Evolutionary conservation across 768 basidiomycete species (phyloP).

Genomic region (Collybia sordida): DNA sequence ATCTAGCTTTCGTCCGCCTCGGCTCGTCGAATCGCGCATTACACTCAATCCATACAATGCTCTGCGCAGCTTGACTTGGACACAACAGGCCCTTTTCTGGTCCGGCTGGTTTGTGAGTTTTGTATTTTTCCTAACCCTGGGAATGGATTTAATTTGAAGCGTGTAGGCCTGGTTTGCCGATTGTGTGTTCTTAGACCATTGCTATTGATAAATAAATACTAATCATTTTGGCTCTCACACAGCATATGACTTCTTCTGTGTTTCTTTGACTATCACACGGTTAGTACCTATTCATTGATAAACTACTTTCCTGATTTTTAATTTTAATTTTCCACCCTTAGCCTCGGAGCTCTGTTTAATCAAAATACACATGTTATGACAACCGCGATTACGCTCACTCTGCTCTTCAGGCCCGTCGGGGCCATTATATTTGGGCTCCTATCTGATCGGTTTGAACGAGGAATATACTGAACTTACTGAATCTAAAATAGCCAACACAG

Average conservation of each 20-base stretch:
- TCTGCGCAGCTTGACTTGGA: constrained; percentile 23
- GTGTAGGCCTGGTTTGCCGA: constrained; percentile 8
- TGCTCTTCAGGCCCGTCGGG: constrained; percentile 64
- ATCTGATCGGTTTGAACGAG: constrained; percentile 22
- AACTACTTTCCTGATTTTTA: neutral
- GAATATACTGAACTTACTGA: neutral
- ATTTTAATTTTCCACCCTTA: neutral
- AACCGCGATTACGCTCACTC: constrained; percentile 65
- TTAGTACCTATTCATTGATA: neutral
- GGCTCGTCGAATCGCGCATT: neutral
- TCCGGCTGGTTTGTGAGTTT: constrained; percentile 30
- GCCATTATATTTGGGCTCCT: constrained; percentile 29
- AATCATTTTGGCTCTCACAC: neutral
- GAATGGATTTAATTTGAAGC: neutral
- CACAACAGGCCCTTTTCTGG: constrained; percentile 44
- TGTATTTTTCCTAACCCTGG: neutral
- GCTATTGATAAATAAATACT: neutral
- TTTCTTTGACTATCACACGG: constrained; percentile 36
- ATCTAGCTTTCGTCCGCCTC: constrained; percentile 2
- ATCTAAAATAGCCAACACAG: neutral
- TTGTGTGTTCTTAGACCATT: neutral
- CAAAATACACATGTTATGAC: constrained; percentile 24
- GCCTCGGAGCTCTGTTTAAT: constrained; percentile 8
- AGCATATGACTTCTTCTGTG: constrained; percentile 69
- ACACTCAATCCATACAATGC: constrained; percentile 10